Percentiles rank a stretch among this genome's conserved stretches.
These are phyloP conservation scores for Graphiopsis chlorocephala DNA, from an alignment of 2,329 filamentous ascomycete genomes.

Conservation along the genomic window DNA sequence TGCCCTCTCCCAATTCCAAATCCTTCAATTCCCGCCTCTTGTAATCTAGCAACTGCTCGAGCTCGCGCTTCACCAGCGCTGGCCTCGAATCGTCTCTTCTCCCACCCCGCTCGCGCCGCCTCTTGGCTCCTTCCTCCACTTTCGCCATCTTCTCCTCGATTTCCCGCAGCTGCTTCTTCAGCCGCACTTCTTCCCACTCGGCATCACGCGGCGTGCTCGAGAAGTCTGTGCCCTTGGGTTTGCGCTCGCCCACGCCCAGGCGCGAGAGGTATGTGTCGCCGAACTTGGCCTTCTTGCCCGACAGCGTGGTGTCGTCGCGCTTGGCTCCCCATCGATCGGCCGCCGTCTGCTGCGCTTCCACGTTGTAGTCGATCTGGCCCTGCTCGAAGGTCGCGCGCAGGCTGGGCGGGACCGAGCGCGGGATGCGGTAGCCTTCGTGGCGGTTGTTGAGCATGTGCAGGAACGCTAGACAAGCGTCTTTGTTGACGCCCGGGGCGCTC, in stretches of 20 bases:
- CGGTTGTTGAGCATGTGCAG: slow-evolving; percentile 95
- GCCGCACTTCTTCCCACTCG: slow-evolving; percentile 95
- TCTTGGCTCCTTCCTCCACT: slow-evolving; percentile 67
- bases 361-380: slow-evolving; percentile 93
- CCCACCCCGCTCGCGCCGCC: slow-evolving; percentile 40
- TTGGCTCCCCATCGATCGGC: slow-evolving; percentile 75
- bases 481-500: slow-evolving; percentile 77
- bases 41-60: slow-evolving; percentile 92
- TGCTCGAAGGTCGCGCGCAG: slow-evolving; percentile 88
- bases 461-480: slow-evolving; percentile 91
- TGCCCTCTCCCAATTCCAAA: slow-evolving; percentile 68
- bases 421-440: slow-evolving; percentile 92
- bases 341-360: slow-evolving; percentile 62
- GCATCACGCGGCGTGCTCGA: slow-evolving; percentile 76
- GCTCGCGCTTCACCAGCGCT: slow-evolving; percentile 86
- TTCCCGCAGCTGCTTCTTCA: slow-evolving; percentile 89
- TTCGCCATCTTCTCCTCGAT: slow-evolving; percentile 83
- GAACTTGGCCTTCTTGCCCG: slow-evolving; percentile 93
- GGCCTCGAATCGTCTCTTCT: slow-evolving; percentile 72
- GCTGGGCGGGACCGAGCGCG: slow-evolving; percentile 85
- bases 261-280: slow-evolving; percentile 94
- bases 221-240: slow-evolving; percentile 86
- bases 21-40: slow-evolving; percentile 79
- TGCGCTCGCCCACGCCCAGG: slow-evolving; percentile 72
- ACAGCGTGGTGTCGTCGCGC: slow-evolving; percentile 74